Evolutionary conservation across 2,329 filamentous ascomycete genomes (phyloP).

Genomic region (Cyanodermella asteris): DNA sequence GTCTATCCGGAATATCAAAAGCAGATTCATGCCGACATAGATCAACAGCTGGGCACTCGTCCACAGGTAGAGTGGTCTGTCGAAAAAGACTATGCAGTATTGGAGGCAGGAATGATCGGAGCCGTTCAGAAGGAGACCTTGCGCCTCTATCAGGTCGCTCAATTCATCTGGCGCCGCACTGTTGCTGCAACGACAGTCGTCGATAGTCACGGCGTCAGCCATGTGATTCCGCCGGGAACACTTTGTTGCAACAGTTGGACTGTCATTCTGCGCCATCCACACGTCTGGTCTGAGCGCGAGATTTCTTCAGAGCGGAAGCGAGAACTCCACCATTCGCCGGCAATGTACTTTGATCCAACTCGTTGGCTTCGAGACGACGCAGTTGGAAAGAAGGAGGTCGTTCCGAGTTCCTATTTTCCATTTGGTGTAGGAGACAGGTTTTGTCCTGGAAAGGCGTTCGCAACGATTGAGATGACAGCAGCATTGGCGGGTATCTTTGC

Average conservation of each 20-base stretch:
- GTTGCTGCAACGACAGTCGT: too few species aligned
- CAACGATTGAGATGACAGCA: conserved; percentile 2
- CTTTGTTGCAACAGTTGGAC: too few species aligned
- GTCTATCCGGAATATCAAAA: conserved; percentile 9
- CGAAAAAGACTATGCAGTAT: conserved; percentile 1
- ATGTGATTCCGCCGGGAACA: too few species aligned
- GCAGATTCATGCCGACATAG: conserved; percentile 6
- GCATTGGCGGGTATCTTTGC: conserved; percentile 1
- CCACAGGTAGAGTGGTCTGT: not conserved
- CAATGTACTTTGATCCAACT: conserved; percentile 1
- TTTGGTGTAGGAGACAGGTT: conserved; percentile 1
- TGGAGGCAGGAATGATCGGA: conserved; percentile 1
- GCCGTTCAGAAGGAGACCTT: conserved; percentile 2
- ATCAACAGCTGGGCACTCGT: too few species aligned
- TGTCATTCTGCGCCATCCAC: too few species aligned
- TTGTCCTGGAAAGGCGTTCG: conserved; percentile 2
- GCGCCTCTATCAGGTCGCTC: not conserved
- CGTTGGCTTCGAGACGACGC: conserved; percentile 1
- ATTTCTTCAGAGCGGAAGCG: not conserved
- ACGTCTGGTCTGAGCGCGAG: too few species aligned
- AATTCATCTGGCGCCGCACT: conserved; percentile 1
- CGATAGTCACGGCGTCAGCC: too few species aligned
- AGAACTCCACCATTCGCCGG: not conserved
- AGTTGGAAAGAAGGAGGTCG: not conserved
- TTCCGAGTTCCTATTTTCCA: not conserved